Conservation (phyloP, 495 filamentous ascomycete species). For the Haplographium delicatum region DNA sequence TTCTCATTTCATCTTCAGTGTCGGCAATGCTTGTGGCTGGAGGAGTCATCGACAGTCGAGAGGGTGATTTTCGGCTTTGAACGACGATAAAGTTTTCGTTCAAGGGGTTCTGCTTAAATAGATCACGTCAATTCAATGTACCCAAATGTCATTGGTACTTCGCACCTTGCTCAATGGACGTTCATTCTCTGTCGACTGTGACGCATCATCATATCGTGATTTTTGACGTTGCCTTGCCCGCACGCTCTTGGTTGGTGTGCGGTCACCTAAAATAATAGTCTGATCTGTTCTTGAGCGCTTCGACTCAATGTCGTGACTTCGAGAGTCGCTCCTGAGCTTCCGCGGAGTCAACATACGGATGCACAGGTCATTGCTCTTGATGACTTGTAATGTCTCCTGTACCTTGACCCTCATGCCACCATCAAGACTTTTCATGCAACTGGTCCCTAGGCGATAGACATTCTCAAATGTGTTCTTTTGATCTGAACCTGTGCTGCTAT, state of each 20-base stretch:
- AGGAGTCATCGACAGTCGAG: background rate
- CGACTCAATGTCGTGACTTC: background rate
- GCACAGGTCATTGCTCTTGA: background rate
- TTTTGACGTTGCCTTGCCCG: background rate
- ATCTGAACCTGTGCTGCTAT: background rate
- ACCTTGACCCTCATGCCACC: background rate
- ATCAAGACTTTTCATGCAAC: background rate
- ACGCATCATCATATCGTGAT: background rate
- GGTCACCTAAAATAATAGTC: background rate
- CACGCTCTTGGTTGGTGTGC: background rate
- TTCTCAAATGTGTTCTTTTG: background rate
- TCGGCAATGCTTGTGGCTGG: background rate
- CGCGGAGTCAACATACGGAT: background rate
- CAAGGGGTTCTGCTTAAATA: background rate
- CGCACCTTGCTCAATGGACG: background rate
- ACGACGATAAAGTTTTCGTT: background rate
- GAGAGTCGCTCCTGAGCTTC: background rate
- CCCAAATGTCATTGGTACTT: background rate
- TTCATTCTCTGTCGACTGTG: background rate
- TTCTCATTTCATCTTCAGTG: background rate
- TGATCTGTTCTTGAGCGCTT: background rate
- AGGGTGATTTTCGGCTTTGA: background rate
- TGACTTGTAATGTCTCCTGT: background rate
- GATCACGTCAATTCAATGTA: background rate
- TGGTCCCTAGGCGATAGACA: background rate